Evolutionary conservation across 2,329 filamentous ascomycete genomes (phyloP).

Genomic region (Dryadomyces quercus-mongolicae): DNA sequence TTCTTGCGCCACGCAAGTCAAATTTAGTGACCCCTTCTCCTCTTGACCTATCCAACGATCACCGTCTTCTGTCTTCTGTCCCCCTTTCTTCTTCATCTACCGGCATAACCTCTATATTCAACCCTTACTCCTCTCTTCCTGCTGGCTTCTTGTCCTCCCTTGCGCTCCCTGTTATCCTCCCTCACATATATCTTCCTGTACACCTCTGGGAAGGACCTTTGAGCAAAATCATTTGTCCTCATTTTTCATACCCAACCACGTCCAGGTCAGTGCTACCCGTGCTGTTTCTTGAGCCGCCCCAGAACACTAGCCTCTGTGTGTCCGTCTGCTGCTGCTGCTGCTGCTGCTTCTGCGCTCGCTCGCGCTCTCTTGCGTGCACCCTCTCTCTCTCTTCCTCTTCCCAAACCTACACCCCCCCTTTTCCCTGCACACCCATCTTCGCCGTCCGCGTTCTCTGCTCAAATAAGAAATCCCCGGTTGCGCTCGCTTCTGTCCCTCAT

Average conservation of each 20-base stretch:
- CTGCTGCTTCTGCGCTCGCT: neutral
- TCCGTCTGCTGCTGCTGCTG: slow-evolving; percentile 6
- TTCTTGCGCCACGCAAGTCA: neutral
- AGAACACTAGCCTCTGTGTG: slow-evolving; percentile 1
- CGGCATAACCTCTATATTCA: too few relatives aligned
- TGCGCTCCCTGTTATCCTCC: neutral
- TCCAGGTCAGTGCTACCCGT: slow-evolving; percentile 1
- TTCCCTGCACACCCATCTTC: neutral
- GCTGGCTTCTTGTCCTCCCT: neutral
- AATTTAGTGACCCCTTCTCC: neutral
- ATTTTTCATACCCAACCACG: neutral
- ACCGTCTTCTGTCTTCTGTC: too few relatives aligned
- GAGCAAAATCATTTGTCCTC: neutral
- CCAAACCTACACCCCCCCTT: slow-evolving; percentile 3
- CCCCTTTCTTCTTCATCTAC: neutral
- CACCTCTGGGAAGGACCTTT: neutral
- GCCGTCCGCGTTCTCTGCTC: slow-evolving; percentile 1
- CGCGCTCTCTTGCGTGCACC: neutral
- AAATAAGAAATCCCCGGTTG: neutral
- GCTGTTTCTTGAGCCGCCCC: slow-evolving; percentile 1
- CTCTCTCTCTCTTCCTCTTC: neutral
- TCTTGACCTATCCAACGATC: too few relatives aligned
- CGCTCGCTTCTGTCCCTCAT: slow-evolving; percentile 1
- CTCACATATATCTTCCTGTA: neutral
- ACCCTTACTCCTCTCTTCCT: neutral